Percentiles rank a stretch among this genome's conserved stretches.
Conservation (phyloP, 2,329 filamentous ascomycete species). For the Ophiosphaerella korrae region DNA sequence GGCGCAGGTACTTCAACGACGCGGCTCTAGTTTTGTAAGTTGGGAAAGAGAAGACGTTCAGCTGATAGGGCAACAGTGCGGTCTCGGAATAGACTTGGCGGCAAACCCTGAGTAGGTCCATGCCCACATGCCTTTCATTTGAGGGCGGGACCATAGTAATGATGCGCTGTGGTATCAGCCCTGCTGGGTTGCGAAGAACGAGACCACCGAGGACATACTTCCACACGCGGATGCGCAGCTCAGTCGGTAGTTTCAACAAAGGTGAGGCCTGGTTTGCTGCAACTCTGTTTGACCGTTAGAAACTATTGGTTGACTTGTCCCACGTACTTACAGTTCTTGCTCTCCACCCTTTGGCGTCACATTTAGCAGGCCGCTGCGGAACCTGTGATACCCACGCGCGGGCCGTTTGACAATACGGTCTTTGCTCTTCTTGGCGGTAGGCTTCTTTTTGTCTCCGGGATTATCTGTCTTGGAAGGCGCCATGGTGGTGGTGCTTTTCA, state of each 20-base stretch:
- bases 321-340: conserved; percentile 8
- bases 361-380: conserved; percentile 18
- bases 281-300: background rate
- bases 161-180: background rate
- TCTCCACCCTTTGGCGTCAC: conserved; percentile 18
- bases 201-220: conserved; percentile 38
- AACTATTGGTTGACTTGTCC: background rate
- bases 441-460: background rate
- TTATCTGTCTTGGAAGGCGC: background rate
- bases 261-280: background rate
- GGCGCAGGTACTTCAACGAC: too few species aligned
- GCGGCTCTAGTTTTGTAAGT: background rate
- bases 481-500: background rate
- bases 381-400: conserved; percentile 20
- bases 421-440: background rate
- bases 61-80: background rate
- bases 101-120: background rate
- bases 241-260: background rate
- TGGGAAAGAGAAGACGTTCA: background rate
- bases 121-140: too few species aligned
- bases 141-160: too few species aligned
- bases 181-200: background rate
- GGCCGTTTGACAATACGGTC: conserved; percentile 15
- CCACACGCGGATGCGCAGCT: conserved; percentile 32
- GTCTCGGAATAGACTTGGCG: conserved; percentile 16